Conservation (phyloP, 2,329 filamentous ascomycete genomes). For the Cladosporium cucumerinum region DNA sequence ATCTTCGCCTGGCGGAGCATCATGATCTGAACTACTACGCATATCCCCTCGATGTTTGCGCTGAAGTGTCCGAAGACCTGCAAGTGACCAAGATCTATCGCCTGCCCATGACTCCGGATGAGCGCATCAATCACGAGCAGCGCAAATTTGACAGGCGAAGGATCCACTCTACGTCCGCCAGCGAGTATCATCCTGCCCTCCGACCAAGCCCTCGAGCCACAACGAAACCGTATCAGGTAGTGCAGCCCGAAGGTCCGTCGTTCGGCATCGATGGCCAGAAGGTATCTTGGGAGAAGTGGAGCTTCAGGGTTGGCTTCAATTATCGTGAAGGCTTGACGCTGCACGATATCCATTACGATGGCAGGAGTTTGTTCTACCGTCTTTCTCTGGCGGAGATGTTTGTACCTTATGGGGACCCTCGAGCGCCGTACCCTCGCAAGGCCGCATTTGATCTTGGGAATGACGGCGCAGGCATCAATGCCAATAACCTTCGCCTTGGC, state of each 20-base stretch:
- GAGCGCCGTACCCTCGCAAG: slow-evolving; percentile 64
- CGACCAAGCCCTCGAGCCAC: slow-evolving; percentile 9
- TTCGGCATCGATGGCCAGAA: slow-evolving; percentile 51
- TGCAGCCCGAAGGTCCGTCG: slow-evolving; percentile 63
- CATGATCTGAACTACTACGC: slow-evolving; percentile 64
- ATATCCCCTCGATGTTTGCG: slow-evolving; percentile 60
- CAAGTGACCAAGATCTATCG: slow-evolving; percentile 66
- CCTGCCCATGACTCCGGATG: slow-evolving; percentile 55
- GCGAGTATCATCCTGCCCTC: slow-evolving; percentile 16
- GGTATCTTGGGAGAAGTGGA: slow-evolving; percentile 49
- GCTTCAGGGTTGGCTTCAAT: slow-evolving; percentile 67
- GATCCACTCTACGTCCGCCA: slow-evolving; percentile 52
- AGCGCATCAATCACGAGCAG: slow-evolving; percentile 41
- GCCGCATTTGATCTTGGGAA: slow-evolving; percentile 72
- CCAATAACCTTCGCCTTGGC: slow-evolving; percentile 65
- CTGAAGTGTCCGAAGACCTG: slow-evolving; percentile 60
- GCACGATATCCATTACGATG: slow-evolving; percentile 66
- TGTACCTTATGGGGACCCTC: slow-evolving; percentile 58
- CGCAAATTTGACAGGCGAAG: slow-evolving; percentile 44
- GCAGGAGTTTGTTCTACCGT: slow-evolving; percentile 63
- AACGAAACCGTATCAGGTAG: slow-evolving; percentile 64
- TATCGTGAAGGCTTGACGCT: slow-evolving; percentile 67
- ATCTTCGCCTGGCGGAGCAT: slow-evolving; percentile 59
- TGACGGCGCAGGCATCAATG: slow-evolving; percentile 62
- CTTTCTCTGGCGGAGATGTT: slow-evolving; percentile 68